Conservation (phyloP, 495 filamentous ascomycete species). For the Penicillium mononematosum region DNA sequence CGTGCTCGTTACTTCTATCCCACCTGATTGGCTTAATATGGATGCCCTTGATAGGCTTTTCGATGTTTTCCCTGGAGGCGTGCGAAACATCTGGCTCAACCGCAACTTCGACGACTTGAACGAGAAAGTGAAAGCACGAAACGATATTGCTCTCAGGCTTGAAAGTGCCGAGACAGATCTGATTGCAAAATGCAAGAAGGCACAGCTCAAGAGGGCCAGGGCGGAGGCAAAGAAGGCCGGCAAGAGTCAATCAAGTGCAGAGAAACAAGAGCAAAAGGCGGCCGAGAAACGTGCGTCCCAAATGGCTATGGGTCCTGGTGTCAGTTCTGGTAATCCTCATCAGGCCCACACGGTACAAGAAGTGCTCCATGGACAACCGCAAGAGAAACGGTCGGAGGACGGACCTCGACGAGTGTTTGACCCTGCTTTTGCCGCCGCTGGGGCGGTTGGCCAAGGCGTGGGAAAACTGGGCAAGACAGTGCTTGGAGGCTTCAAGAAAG, state of each 20-base stretch:
- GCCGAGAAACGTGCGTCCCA: conserved; percentile 56
- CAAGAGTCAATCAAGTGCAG: conserved; percentile 52
- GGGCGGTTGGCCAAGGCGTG: conserved; percentile 60
- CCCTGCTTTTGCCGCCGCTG: conserved; percentile 44
- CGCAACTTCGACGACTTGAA: conserved; percentile 84
- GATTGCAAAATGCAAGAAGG: conserved; percentile 73
- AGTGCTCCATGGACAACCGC: conserved; percentile 44
- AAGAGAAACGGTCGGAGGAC: conserved; percentile 31
- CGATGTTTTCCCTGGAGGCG: conserved; percentile 93
- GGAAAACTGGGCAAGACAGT: conserved; percentile 57
- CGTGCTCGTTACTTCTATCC: conserved; percentile 87
- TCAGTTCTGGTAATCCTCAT: conserved; percentile 82
- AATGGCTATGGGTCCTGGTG: conserved; percentile 65
- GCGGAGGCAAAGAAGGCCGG: conserved; percentile 62
- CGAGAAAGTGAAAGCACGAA: conserved; percentile 78
- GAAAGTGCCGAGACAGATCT: conserved; percentile 84
- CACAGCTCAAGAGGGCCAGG: conserved; percentile 63
- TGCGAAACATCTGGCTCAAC: conserved; percentile 96
- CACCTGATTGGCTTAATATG: conserved; percentile 79
- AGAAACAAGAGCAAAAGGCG: conserved; percentile 40
- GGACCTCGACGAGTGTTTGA: conserved; percentile 28
- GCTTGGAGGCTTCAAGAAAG: conserved; percentile 49
- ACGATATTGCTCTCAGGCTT: conserved; percentile 66
- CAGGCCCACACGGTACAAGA: conserved; percentile 72
- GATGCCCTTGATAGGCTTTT: conserved; percentile 82